Base-by-base conservation (phyloP, 345 rosid genomes). In the Sisymbrium altissimum region DNA sequence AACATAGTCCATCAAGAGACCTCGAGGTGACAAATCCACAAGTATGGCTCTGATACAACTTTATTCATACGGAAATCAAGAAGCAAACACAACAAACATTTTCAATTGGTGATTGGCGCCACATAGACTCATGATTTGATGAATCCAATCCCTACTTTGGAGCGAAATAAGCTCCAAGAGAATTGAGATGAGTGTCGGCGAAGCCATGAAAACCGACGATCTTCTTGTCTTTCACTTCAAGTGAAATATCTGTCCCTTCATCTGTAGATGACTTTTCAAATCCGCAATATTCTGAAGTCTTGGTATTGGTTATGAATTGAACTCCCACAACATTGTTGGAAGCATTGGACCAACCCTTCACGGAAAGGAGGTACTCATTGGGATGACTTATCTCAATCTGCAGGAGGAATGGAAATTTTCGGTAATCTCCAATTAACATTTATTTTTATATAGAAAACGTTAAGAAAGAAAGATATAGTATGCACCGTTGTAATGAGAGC, bases 141-240 rank as follows among this genome's bases (percentile, higher is more conserved):
- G 56, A 23, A 50, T 14, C 56, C 56, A 50, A 5, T 52, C 32
- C 4, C 4, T 30, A 52, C 57, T 33, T 49, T 0, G 73, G 73
- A 11, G 13, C 43, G 13, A 78, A 72, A 15, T 78, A 72, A 36
- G 72, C 77, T 66, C 81, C 77, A 41, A 78, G 62, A 49, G 77
- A 59, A 33, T 33, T 66, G 40, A 78, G n/a, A 17, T 50, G 38
- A 5, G 46, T 7, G 3, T 27, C 72, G 2, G 64, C 30, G 1
- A 66, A 70, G 7, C 81, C 77, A 43, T 72, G 81, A 13, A 78
- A 78, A 3, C 77, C 70, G 4, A 78, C 30, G 6, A 78, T 78
- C 69, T 72, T 78, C 54, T 72, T 66, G 15, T 71, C 68, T 7
- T 66, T 72, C 15, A 59, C 73, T 46, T 50, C 6, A 33, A 72